Base-by-base conservation (phyloP, 1,139 yeast species). In the Candida labiduridarum region DNA sequence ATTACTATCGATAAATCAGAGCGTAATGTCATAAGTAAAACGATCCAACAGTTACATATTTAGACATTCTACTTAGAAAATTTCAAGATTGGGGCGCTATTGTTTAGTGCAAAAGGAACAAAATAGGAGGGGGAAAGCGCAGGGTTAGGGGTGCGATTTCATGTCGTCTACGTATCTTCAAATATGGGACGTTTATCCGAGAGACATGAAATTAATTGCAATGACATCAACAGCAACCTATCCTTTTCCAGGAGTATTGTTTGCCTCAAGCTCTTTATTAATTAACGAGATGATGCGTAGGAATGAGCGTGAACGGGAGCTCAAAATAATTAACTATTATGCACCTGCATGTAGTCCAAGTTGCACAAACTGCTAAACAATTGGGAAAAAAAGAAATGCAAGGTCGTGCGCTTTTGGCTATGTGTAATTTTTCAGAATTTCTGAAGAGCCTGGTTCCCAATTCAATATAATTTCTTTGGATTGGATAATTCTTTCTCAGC, bases 371-470 rank as follows among this genome's bases (percentile, higher is more conserved):
- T 9, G 16, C 12, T 11, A 11, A 18, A 38, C 30, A 19, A 38
- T 22, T 12, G 18, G n/a, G 14, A 16, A 35, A 25, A 38, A 43
- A 43, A 39, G 34, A 36, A 46, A 46, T 40, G 18, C n/a, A 10
- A 18, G 39, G 48, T 46, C 41, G 48, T 46, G 48, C 19, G 5
- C 44, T 2, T 4, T 3, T 12, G 39, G 29, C 31, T 39, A 38
- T 46, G 48, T 46, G 48, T 43, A 43, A 43, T 43, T 43, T 43
- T 43, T 43, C 45, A 43, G 7, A 22, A 19, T n/a, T 19, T 19
- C 14, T 18, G 25, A 36, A 18, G 41, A 36, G 18, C 38, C 38
- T 34, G 38, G 12, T 34, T 34, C 14, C 14, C 19, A 16, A n/a
- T n/a, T 34, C 11, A 34, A n/a, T 34, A 34, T 34, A n/a, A 34